Evolutionary conservation across 495 filamentous ascomycete species (phyloP).

Genomic region (Neurospora pannonica): DNA sequence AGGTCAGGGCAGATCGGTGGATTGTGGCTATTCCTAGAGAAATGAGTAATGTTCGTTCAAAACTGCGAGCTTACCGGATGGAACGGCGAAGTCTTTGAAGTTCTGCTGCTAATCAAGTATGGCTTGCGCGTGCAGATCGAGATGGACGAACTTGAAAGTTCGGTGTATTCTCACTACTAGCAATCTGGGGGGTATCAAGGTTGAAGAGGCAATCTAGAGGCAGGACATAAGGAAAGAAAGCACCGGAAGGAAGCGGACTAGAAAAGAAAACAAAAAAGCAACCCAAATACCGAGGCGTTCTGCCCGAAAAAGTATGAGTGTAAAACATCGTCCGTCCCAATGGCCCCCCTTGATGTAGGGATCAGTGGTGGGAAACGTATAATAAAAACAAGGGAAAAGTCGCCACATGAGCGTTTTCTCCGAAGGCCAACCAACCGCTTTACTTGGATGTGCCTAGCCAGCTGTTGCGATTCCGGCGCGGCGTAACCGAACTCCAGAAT

Average conservation of each 20-base stretch:
- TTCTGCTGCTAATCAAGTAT: background rate
- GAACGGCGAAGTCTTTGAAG: background rate
- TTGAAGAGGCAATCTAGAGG: background rate
- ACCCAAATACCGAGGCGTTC: background rate
- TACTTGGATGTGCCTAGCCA: too few species aligned
- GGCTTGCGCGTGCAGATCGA: background rate
- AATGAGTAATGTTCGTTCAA: background rate
- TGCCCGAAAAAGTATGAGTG: background rate
- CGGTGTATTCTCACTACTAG: background rate
- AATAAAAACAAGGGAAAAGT: background rate
- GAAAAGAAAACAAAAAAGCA: too few species aligned
- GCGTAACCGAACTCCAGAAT: too few species aligned
- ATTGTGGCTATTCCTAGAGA: background rate
- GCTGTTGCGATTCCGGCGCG: too few species aligned
- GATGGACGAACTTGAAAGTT: background rate
- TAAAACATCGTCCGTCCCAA: background rate
- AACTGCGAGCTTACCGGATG: background rate
- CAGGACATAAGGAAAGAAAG: too few species aligned
- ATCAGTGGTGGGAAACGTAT: background rate
- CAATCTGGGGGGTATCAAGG: background rate
- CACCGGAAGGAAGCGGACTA: too few species aligned
- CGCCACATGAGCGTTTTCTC: background rate
- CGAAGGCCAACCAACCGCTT: background rate
- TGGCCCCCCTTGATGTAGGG: background rate
- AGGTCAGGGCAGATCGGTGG: constrained; percentile 2